A percentile compares a stretch with the other conserved stretches of the same genome.
Conservation (phyloP, 1,284 basidiomycete genomes). For the Heterobasidion annosum region DNA sequence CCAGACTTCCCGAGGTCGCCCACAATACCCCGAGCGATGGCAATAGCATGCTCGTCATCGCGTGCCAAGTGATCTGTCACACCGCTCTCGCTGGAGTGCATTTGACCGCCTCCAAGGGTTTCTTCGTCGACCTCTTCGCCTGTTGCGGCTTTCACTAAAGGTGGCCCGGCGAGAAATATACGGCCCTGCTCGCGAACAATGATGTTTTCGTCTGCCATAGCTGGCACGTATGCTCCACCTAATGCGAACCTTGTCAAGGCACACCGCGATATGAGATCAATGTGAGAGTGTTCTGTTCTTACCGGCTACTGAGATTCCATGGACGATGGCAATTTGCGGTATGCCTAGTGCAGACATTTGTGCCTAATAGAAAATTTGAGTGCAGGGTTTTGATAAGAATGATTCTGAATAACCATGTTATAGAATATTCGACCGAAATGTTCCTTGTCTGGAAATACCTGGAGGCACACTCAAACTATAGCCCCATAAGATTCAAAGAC, state of each 20-base stretch:
- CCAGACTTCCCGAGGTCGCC: slow-evolving; percentile 68
- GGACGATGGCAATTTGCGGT: slow-evolving; percentile 88
- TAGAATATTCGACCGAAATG: slow-evolving; percentile 97
- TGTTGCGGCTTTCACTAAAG: slow-evolving; percentile 91
- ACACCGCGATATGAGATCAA: slow-evolving; percentile 21
- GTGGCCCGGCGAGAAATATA: slow-evolving; percentile 95
- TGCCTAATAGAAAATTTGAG: slow-evolving; percentile 38
- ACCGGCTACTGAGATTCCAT: slow-evolving; percentile 88
- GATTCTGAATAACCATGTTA: slow-evolving; percentile 61
- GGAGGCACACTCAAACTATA: background rate
- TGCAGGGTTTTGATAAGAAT: background rate
- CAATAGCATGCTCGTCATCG: slow-evolving; percentile 85
- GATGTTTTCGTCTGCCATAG: slow-evolving; percentile 95
- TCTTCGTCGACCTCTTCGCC: slow-evolving; percentile 93
- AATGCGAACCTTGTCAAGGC: slow-evolving; percentile 26
- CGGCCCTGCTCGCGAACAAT: slow-evolving; percentile 91
- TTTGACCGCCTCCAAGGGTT: slow-evolving; percentile 83
- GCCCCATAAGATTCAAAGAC: slow-evolving; percentile 6
- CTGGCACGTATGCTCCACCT: slow-evolving; percentile 87
- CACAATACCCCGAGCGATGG: slow-evolving; percentile 76
- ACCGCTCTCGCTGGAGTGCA: slow-evolving; percentile 92
- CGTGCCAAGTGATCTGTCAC: slow-evolving; percentile 90
- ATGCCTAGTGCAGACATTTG: slow-evolving; percentile 88
- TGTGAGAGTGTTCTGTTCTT: slow-evolving; percentile 18
- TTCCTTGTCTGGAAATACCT: slow-evolving; percentile 81